Evolutionary conservation across 164 flowering plant species (phyloP), one percentile per base, ranked within the genome.

Genomic region (Stephania yunnanensis): DNA sequence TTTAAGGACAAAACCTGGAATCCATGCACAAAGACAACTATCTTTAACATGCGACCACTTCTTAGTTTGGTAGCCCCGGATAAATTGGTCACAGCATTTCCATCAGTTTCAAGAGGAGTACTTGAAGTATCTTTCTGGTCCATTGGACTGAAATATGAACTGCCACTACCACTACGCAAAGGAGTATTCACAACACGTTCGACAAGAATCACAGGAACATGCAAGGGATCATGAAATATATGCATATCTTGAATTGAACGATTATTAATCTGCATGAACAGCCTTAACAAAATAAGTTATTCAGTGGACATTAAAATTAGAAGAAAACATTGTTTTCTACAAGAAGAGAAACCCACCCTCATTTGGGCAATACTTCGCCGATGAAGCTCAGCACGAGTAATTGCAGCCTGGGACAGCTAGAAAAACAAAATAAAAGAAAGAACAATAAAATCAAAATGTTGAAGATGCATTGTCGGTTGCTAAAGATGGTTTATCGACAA

Each of bases 11-110:
- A 78, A 89, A 81, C 99, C 98, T 96, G 99, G 83, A 96, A 96
- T 25, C 99, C 99, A 84, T 96, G 99, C 74, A 94, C 99, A 81
- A 96, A 94, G 76, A 93, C 88, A 69, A 89, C 97, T 79, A 87
- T 82, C 83, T 85, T 92, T 80, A 96, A 82, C 44, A 86, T 76
- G 46, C 93, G 94, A 15, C 89, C 89, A 80, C 46, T 85, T 80
- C 79, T 82, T 29, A 71, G 85, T 46, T 74, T 48, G 64, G 77
- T 78, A 72, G 76, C 68, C 78, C 77, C 84, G 65, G 85, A 48
- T 78, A 22, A 78, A 80, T 83, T 85, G 76, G 76, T 80, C 63
- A 50, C 70, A 67, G 80, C 58, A 72, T 77, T 84, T 68, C 76
- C 42, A 50, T 76, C 83, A 61, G 81, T 52, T 74, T 78, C 86